Percentiles rank a stretch among this genome's conserved stretches.
Evolutionary conservation across 805 yeast genomes (phyloP).

Genomic region (Kuraishia hungarica): DNA sequence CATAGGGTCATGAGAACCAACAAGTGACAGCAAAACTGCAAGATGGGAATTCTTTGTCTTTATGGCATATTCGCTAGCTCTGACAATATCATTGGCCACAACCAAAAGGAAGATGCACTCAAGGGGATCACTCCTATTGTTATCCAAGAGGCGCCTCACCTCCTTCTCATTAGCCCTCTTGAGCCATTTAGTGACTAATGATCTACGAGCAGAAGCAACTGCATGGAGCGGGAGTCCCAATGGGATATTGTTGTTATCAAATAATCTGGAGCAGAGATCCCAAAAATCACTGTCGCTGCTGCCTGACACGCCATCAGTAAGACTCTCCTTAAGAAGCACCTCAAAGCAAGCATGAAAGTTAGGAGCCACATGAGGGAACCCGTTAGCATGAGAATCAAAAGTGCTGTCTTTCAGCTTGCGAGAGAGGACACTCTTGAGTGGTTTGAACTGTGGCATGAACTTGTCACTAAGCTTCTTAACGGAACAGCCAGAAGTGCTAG

Average conservation of each 20-base stretch:
- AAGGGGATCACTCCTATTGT: conserved; percentile 27
- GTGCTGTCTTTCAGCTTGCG: neutral
- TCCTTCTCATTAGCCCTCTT: conserved; percentile 30
- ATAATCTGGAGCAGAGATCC: conserved; percentile 55
- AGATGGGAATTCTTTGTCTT: conserved; percentile 60
- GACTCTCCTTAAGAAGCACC: conserved; percentile 14
- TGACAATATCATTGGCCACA: conserved; percentile 45
- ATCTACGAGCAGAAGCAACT: conserved; percentile 24
- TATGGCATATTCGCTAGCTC: conserved; percentile 57
- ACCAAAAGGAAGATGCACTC: conserved; percentile 43
- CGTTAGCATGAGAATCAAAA: conserved; percentile 10
- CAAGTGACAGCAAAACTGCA: conserved; percentile 56
- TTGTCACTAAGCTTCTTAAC: neutral
- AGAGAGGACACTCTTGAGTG: neutral
- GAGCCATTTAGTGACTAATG: conserved; percentile 50
- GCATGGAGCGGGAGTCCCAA: neutral
- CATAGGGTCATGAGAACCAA: conserved; percentile 62
- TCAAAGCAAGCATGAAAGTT: conserved; percentile 22
- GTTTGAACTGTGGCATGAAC: neutral
- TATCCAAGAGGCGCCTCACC: conserved; percentile 20
- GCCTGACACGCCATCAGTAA: conserved; percentile 6
- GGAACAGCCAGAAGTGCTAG: neutral
- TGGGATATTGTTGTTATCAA: conserved; percentile 29
- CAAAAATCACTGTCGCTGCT: conserved; percentile 30
- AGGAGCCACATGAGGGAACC: conserved; percentile 27